Base-by-base conservation (phyloP, 2,329 filamentous ascomycete species). In the Cladophialophora exuberans region DNA sequence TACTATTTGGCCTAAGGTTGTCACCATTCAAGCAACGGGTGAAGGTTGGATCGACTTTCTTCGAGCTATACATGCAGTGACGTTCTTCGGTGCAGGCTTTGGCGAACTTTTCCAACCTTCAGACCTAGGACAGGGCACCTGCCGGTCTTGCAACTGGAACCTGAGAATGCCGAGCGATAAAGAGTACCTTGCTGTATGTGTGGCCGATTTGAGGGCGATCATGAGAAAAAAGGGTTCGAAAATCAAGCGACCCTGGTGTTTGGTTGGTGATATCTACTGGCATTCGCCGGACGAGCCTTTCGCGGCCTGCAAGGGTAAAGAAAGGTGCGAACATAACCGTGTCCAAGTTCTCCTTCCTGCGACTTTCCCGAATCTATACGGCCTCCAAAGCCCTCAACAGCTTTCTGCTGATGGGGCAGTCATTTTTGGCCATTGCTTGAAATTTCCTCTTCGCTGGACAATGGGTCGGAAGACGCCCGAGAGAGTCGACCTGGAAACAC, bases 41-140 rank as follows among this genome's bases (percentile, higher is more conserved):
- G 59, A 61, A 25, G 60, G 61, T 1, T 73, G 69, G 70, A 56
- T 69, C 15, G 67, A 70, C 42, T 66, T 72, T 11, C 65, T 62
- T 3, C 56, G 66, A 45, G 58, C 63, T 4, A 61, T 70, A 2
- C 44, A 63, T 26, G 66, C 45, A 22, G 59, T 65, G n/a, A 66
- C 56, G 26, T 60, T 67, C 17, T 59, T 67, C 62, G 69, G 64
- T 7, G 55, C 39, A 18, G 65, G 53, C 6, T 68, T 65, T 59
- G 68, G 66, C 3, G 67, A 66, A 26, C 59, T 66, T 2, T 63
- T 66, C 20, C 43, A 63, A 20, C 56, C 70, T 46, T 45, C 49
- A 52, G 41, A 64, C n/a, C 30, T 10, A 31, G 35, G 7, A 62
- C 36, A 39, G 18, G 9, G 18, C 36, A 36, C 13, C 13, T 18